Conservation (phyloP, 352 stramenopile genomes). For the Pythium myriotylum region DNA sequence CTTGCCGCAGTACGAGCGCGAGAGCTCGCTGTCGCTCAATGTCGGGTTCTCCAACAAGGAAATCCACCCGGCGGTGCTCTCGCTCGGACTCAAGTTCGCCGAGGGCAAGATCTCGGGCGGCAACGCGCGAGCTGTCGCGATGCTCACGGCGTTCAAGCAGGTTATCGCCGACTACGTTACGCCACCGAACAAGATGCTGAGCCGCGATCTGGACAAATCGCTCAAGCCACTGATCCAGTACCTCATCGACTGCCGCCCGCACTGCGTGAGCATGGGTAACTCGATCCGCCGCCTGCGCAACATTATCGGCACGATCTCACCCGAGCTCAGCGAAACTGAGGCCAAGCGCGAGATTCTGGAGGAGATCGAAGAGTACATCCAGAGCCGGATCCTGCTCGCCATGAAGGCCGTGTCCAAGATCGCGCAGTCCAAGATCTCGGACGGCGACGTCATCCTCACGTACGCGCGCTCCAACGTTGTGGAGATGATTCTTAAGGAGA, state of each 20-base stretch:
- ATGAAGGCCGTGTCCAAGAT: slow-evolving; percentile 90
- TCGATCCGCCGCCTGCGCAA: slow-evolving; percentile 91
- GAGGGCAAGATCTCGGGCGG: slow-evolving; percentile 88
- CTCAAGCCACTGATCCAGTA: slow-evolving; percentile 95
- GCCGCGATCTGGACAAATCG: slow-evolving; percentile 86
- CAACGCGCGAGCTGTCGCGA: slow-evolving; percentile 92
- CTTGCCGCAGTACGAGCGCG: slow-evolving; percentile 82
- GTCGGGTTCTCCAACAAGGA: slow-evolving; percentile 74
- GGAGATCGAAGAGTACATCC: slow-evolving; percentile 94
- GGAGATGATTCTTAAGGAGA: slow-evolving; percentile 78
- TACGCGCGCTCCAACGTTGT: slow-evolving; percentile 95
- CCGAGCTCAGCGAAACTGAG: slow-evolving; percentile 85
- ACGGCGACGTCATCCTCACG: slow-evolving; percentile 95
- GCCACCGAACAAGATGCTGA: slow-evolving; percentile 74
- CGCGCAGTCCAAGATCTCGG: slow-evolving; percentile 85
- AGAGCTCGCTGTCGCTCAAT: slow-evolving; percentile 75
- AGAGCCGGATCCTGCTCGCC: slow-evolving; percentile 93
- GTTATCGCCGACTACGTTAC: slow-evolving; percentile 91
- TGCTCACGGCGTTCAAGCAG: slow-evolving; percentile 92
- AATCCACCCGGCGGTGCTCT: slow-evolving; percentile 90
- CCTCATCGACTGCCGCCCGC: slow-evolving; percentile 93
- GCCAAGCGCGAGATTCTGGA: slow-evolving; percentile 85
- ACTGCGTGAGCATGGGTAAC: slow-evolving; percentile 96
- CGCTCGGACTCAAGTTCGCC: slow-evolving; percentile 92
- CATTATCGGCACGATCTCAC: slow-evolving; percentile 86